These are phyloP conservation scores for Phytophthora cryptogea DNA, from an alignment of 352 stramenopile genomes.

Conservation along the genomic window DNA sequence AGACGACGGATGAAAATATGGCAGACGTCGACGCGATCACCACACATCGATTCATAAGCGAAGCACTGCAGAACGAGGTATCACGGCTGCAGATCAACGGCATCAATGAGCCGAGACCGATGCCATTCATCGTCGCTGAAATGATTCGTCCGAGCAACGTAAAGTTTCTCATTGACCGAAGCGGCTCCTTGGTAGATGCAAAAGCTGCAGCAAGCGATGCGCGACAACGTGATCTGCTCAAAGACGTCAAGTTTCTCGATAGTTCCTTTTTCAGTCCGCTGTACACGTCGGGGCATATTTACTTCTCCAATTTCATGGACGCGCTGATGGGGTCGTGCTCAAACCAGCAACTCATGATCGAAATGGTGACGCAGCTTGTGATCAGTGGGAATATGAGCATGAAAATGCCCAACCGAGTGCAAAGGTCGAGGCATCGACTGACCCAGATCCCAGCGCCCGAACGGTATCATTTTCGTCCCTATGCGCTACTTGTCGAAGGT, in stretches of 20 bases:
- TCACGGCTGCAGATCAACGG: conserved; percentile 21
- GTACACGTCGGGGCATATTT: conserved; percentile 69
- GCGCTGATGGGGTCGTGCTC: conserved; percentile 64
- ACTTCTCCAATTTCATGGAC: conserved; percentile 78
- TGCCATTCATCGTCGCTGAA: conserved; percentile 66
- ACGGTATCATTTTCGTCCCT: conserved; percentile 64
- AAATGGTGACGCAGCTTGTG: conserved; percentile 69
- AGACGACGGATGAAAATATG: conserved; percentile 73
- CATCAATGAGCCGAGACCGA: conserved; percentile 18
- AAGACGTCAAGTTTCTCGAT: conserved; percentile 63
- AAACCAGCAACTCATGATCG: conserved; percentile 63
- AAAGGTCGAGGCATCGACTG: conserved; percentile 46
- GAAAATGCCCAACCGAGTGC: conserved; percentile 53
- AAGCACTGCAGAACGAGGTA: conserved; percentile 57
- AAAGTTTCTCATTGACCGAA: conserved; percentile 70
- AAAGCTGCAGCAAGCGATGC: conserved; percentile 38
- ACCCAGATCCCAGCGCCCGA: conserved; percentile 58
- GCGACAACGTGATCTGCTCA: conserved; percentile 47
- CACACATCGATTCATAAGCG: conserved; percentile 75
- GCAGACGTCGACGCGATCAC: conserved; percentile 79
- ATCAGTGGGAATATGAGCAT: conserved; percentile 60
- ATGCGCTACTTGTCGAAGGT: conserved; percentile 57
- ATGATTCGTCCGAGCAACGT: conserved; percentile 78
- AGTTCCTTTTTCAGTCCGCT: conserved; percentile 58
- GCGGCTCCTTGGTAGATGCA: conserved; percentile 49